Evolutionary conservation across 495 filamentous ascomycete genomes (phyloP), one percentile per base, ranked within the genome.

Genomic region (Xylaria intraflava): DNA sequence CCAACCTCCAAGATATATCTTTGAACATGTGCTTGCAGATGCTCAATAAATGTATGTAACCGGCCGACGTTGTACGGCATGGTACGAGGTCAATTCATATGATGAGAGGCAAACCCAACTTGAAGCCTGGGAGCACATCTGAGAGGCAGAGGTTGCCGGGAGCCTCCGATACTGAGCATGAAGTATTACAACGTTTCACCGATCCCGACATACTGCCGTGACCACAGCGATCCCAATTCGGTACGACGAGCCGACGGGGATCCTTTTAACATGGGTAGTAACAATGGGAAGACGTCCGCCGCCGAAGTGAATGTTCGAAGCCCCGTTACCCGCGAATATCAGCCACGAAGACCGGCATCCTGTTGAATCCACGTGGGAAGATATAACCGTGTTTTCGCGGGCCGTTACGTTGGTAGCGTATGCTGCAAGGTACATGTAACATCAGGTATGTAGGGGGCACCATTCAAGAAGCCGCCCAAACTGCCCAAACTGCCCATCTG

Each of bases 101-200:
- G 30, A 46, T 38, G 40, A 35, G n/a, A n/a, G 30, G 16, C n/a
- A 43, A 36, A 26, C 20, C 19, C 31, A 35, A 6, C 7, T 6
- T 3, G 10, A 23, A 44, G 22, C 16, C 16, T 19, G 2, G 8
- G 14, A n/a, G n/a, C 19, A 19, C 3, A 38, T 38, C 27, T 22
- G 0, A 47, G 31, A 38, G 29, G 20, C 20, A 46, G 31, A 14
- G 35, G 19, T 40, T 54, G 3, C 17, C 6, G 8, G 7, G 14
- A 24, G 17, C 41, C 17, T 26, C 30, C 8, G 26, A 22, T 35
- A 23, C 3, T 12, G 31, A 35, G 31, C 42, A n/a, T n/a, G 30
- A 46, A 46, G 22, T 4, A 38, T 5, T 27, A 26, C 38, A 23
- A 36, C 45, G 52, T 55, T 49, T 49, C 45, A 55, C 52, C 43